phyloP scores from a whole-genome alignment of 176 grass and related monocot species.

The Musa itinerans region DNA sequence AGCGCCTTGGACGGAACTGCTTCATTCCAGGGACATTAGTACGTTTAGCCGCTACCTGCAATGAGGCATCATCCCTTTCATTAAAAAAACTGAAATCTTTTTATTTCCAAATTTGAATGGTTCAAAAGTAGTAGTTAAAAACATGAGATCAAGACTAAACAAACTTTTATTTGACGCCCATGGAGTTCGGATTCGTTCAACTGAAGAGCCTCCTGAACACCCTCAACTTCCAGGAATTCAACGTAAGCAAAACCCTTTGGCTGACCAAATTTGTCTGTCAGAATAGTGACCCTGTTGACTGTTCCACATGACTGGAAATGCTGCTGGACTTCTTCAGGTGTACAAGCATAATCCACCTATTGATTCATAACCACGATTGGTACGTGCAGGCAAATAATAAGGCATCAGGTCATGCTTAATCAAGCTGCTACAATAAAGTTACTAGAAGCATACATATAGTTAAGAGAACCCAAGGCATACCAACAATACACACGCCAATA shows the following conservation, averaged over 20 bases:
- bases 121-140: no score
- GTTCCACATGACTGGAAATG: slow-evolving; percentile 11
- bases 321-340: slow-evolving; percentile 6
- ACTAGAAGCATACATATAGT: no score
- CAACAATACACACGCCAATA: no score
- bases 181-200: slow-evolving; percentile 6
- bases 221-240: background rate
- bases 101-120: no score
- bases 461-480: no score
- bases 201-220: background rate
- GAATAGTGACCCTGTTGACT: slow-evolving; percentile 9
- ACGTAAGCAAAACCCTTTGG: slow-evolving; percentile 12
- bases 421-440: background rate
- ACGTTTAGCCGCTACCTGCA: background rate
- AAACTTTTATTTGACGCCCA: slow-evolving; percentile 3
- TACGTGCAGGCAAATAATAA: background rate
- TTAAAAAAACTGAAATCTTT: background rate
- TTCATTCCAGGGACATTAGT: slow-evolving; percentile 7
- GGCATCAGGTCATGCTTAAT: background rate
- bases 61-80: background rate
- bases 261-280: slow-evolving; percentile 1
- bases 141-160: background rate
- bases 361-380: background rate
- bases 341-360: slow-evolving; percentile 11
- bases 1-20: slow-evolving; percentile 22